These are phyloP conservation scores for Lecanoromycetidae sp. DNA, from an alignment of 2,329 filamentous ascomycete species.

Conservation along the genomic window DNA sequence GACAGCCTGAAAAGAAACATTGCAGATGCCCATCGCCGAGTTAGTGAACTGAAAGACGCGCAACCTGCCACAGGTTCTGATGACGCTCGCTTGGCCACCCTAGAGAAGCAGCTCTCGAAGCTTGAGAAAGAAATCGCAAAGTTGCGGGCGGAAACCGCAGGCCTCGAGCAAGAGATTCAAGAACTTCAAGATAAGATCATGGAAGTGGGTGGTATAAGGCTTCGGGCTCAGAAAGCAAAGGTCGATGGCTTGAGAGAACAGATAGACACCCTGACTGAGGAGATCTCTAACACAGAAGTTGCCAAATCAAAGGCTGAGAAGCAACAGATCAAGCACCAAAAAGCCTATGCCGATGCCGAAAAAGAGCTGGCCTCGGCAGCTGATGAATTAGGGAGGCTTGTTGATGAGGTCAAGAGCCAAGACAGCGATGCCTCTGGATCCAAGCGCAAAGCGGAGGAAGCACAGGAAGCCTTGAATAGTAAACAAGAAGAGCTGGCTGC, in stretches of 20 bases:
- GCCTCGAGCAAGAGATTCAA: slow-evolving; percentile 87
- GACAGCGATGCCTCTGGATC: slow-evolving; percentile 62
- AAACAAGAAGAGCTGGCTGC: slow-evolving; percentile 71
- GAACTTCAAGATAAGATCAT: slow-evolving; percentile 91
- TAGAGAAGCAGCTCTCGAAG: slow-evolving; percentile 67
- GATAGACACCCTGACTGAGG: slow-evolving; percentile 66
- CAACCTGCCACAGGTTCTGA: slow-evolving; percentile 72
- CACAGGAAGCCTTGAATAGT: slow-evolving; percentile 59
- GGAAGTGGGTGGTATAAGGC: slow-evolving; percentile 89
- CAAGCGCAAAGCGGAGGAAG: slow-evolving; percentile 63
- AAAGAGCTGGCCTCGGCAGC: slow-evolving; percentile 64
- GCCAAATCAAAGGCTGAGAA: slow-evolving; percentile 89
- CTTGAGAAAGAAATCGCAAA: slow-evolving; percentile 68
- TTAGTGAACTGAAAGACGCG: slow-evolving; percentile 72
- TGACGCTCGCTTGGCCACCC: slow-evolving; percentile 55
- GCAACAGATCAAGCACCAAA: slow-evolving; percentile 73
- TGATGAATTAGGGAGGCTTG: slow-evolving; percentile 60
- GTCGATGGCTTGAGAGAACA: slow-evolving; percentile 82
- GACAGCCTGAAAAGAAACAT: slow-evolving; percentile 79
- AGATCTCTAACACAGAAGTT: slow-evolving; percentile 75
- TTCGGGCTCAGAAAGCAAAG: slow-evolving; percentile 78
- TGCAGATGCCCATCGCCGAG: slow-evolving; percentile 67
- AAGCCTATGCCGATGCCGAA: slow-evolving; percentile 64
- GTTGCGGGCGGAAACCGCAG: slow-evolving; percentile 72
- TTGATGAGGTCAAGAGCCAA: slow-evolving; percentile 65